Evolutionary conservation across 805 yeast genomes (phyloP), one percentile per base, ranked within the genome.

Genomic region (Wickerhamiella spandovensis): DNA sequence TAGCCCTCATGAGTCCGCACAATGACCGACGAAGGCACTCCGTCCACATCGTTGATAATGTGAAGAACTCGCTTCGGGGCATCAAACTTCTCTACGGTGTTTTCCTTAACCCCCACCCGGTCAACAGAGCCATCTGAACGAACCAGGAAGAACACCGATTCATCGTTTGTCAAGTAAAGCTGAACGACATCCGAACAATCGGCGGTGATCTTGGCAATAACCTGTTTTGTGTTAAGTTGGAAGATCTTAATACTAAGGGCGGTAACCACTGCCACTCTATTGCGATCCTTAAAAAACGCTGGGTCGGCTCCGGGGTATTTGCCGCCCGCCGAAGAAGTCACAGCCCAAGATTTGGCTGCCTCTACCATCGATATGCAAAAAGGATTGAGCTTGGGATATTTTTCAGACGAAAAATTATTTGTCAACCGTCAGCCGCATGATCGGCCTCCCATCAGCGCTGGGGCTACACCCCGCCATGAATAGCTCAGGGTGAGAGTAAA

Each of bases 191-290:
- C 59, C 3, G 53, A 47, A 43, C 68, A 59, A 46, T 63, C 67
- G 13, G 67, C 42, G 2, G 68, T 61, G 13, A 66, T 56, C 43
- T 61, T 58, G 3, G 64, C 57, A 15, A 69, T 54, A 49, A 67
- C 61, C 51, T 66, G 68, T 44, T 61, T 57, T 15, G 71, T 63
- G 43, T 61, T 51, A 47, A 68, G 49, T 24, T 58, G 59, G 50
- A 67, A 70, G n/a, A 68, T 62, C 48, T 67, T 58, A 17, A 70
- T 56, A 35, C 67, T 68, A 23, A 67, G 56, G 9, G 70, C 61
- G 3, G 67, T 61, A n/a, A 67, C 61, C 13, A 68, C 60, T 9
- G 64, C 62, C n/a, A 67, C 58, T 47, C 61, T 59, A 49, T 55
- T 55, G 24, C 64, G 59, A 47, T 67, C 66, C 15, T 49, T 48